phyloP scores from a whole-genome alignment of 2,329 filamentous ascomycete genomes.

The Aspergillus carbonarius region DNA sequence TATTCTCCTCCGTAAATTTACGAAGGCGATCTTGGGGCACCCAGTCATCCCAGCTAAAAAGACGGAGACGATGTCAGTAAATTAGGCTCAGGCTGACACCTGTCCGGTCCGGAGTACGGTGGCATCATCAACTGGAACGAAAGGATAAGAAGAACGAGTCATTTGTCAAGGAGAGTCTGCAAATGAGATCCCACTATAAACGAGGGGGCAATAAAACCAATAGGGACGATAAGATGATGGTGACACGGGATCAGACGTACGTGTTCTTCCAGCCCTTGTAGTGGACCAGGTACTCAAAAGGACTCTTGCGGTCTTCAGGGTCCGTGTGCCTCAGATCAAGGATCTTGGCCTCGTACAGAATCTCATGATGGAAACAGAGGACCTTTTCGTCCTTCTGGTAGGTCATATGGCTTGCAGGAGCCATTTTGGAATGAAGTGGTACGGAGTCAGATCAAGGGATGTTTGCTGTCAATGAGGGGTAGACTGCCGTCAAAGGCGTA shows the following conservation, averaged over 20 bases:
- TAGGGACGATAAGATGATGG: neutral
- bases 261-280: conserved; percentile 99
- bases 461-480: neutral
- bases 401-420: conserved; percentile 54
- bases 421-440: conserved; percentile 51
- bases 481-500: neutral
- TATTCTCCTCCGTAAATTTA: conserved; percentile 93
- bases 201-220: neutral
- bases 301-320: conserved; percentile 65
- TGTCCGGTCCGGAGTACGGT: neutral
- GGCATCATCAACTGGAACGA: neutral
- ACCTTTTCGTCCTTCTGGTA: conserved; percentile 82
- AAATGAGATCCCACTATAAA: neutral
- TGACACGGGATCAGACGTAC: conserved; percentile 50
- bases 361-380: conserved; percentile 94
- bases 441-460: neutral
- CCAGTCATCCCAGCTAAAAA: conserved; percentile 89
- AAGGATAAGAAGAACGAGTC: neutral
- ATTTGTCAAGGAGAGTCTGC: neutral
- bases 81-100: conserved; percentile 2
- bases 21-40: conserved; percentile 89
- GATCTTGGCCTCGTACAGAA: conserved; percentile 96
- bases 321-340: conserved; percentile 70
- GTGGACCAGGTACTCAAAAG: conserved; percentile 87
- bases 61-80: conserved; percentile 12